phyloP scores from a whole-genome alignment of 2,329 filamentous ascomycete genomes.

The Botryotinia globosa region DNA sequence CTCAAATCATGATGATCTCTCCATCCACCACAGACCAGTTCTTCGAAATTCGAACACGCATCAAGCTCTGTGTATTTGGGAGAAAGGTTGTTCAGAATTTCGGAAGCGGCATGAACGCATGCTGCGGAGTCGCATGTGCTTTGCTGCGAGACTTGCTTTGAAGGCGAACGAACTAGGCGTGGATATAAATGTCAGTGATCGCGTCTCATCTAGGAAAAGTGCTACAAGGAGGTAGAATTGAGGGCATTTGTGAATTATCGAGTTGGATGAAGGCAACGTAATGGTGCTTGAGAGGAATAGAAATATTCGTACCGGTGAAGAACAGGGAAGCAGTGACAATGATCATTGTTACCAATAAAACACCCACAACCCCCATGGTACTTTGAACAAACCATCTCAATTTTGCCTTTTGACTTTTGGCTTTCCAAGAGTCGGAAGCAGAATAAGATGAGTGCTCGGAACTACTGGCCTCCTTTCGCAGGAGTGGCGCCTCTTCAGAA shows the following conservation, averaged over 20 bases:
- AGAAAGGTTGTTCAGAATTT: constrained; percentile 60
- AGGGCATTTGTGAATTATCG: neutral
- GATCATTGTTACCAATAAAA: constrained; percentile 27
- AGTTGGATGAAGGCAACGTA: neutral
- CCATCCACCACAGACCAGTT: constrained; percentile 67
- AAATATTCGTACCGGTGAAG: constrained; percentile 16
- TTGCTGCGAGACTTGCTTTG: constrained; percentile 23
- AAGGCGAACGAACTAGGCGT: constrained; percentile 22
- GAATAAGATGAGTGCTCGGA: constrained; percentile 6
- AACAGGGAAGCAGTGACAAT: constrained; percentile 34
- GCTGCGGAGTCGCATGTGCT: constrained; percentile 54
- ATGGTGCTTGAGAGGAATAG: neutral
- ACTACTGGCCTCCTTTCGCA: constrained; percentile 23
- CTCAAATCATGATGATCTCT: constrained; percentile 61
- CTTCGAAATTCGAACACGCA: constrained; percentile 67
- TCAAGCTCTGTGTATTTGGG: constrained; percentile 61
- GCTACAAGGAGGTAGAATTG: neutral
- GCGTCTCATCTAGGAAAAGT: neutral
- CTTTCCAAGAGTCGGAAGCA: neutral
- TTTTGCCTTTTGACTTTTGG: neutral
- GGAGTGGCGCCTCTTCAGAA: constrained; percentile 30
- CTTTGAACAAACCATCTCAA: constrained; percentile 28
- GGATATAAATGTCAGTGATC: neutral
- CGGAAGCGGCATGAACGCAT: constrained; percentile 61
- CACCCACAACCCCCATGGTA: constrained; percentile 31